Base-by-base conservation (phyloP, 768 basidiomycete genomes). In the Serendipita sp. region DNA sequence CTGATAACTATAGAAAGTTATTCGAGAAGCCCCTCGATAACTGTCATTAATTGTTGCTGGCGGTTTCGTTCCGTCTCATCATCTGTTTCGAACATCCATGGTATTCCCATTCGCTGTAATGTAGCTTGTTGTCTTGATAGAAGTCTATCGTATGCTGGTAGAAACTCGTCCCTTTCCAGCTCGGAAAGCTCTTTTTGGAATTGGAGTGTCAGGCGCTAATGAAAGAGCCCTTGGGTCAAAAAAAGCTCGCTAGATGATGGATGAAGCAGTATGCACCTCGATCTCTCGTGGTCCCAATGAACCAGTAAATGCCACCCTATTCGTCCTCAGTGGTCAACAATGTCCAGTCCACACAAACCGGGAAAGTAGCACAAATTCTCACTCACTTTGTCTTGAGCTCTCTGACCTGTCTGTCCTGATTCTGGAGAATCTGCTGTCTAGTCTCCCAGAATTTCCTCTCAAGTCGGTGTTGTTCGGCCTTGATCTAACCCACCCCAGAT, bases 91-190 rank as follows among this genome's bases (percentile, higher is more conserved):
- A 81, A 87, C 85, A 92, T 90, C 2, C 82, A 78, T 15, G 90
- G 90, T 13, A 91, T 80, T 45, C 78, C 76, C 51, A 85, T 74
- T 35, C 77, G 72, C 68, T 83, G 82, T 56, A 92, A 76, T 15
- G 80, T 74, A 0, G 75, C 70, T 73, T 92, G 89, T 71, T 92
- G 90, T 69, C 81, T 82, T 60, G 80, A 74, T 18, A 85, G 72
- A n/a, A 91, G 77, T 18, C 80, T 81, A 70, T 89, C 89, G 88
- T 89, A 92, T 7, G 87, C 85, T 2, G 83, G 77, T 3, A 91
- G 72, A 8, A 78, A 85, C 44, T 85, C 79, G 62, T 89, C 83
- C n/a, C 69, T 69, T 70, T 91, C 89, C 70, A 90, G 90, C 67
- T 44, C 83, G 79, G 66, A 80, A 74, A 91, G 71, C 66, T 89